Conservation (phyloP, 225 moss, liverwort and hornwort species). For the Polytrichum commune region DNA sequence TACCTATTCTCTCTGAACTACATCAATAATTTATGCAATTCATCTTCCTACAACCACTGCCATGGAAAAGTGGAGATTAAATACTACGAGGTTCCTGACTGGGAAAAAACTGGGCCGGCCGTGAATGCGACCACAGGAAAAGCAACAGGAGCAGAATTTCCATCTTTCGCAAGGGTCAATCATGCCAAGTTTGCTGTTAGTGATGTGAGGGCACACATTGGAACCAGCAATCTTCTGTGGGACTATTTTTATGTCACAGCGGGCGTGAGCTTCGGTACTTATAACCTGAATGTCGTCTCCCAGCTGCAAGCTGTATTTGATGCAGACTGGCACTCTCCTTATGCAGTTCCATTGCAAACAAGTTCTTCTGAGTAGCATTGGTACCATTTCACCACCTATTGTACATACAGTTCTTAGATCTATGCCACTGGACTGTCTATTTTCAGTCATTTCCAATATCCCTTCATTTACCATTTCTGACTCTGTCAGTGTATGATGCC, state of each 20-base stretch:
- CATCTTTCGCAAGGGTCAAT: conserved; percentile 54
- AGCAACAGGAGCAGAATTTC: conserved; percentile 39
- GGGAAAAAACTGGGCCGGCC: conserved; percentile 47
- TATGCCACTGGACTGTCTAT: no score
- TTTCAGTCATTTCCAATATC: no score
- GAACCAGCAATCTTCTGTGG: conserved; percentile 67
- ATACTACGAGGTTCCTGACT: conserved; percentile 52
- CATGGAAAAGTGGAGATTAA: conserved; percentile 51
- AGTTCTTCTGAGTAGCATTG: no score
- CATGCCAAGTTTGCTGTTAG: conserved; percentile 70
- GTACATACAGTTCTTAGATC: no score
- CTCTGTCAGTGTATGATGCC: no score
- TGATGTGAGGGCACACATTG: conserved; percentile 60
- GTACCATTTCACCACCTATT: no score
- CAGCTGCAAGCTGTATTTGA: conserved; percentile 63
- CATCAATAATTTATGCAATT: conserved; percentile 50
- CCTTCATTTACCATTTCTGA: no score
- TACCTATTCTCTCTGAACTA: conserved; percentile 43
- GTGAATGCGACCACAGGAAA: conserved; percentile 23
- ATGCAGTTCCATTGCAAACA: conserved; percentile 26
- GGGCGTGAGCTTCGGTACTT: conserved; percentile 61
- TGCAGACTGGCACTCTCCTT: conserved; percentile 44
- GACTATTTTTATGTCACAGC: conserved; percentile 65
- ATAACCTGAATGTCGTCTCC: conserved; percentile 39
- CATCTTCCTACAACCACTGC: conserved; percentile 46